Percentiles rank a stretch among this genome's conserved stretches.
These are phyloP conservation scores for Zelonia costaricensis DNA, from an alignment of 208 protist species.

Conservation along the genomic window DNA sequence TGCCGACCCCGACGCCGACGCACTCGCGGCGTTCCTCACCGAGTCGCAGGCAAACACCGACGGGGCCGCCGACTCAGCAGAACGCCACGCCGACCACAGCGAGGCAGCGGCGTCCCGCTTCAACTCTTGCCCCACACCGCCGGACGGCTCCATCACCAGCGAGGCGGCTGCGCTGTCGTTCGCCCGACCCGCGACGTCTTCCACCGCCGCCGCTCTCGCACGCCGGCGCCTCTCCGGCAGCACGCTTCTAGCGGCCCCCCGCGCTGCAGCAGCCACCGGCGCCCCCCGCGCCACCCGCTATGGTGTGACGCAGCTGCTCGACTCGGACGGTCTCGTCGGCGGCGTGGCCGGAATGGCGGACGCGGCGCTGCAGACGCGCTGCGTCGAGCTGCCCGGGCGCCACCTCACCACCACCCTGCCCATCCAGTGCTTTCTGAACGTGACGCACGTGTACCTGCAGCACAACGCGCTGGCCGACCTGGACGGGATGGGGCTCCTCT, in stretches of 20 bases:
- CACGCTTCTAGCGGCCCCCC: background rate
- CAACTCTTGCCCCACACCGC: background rate
- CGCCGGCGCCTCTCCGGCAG: background rate
- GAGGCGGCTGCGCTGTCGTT: background rate
- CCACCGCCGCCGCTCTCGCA: background rate
- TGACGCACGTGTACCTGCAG: conserved; percentile 79
- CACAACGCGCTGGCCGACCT: conserved; percentile 60
- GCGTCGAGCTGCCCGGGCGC: conserved; percentile 52
- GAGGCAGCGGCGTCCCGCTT: background rate
- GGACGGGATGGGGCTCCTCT: conserved; percentile 65
- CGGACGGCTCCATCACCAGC: background rate
- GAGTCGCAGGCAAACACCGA: background rate
- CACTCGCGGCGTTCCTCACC: conserved; percentile 13
- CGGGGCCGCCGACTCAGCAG: no score
- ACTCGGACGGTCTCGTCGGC: conserved; percentile 40
- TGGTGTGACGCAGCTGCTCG: conserved; percentile 37
- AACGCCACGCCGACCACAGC: no score
- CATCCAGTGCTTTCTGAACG: conserved; percentile 71
- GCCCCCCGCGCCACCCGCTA: background rate
- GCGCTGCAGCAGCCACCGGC: background rate
- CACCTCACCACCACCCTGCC: conserved; percentile 34
- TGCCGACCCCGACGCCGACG: conserved; percentile 36
- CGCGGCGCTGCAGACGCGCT: conserved; percentile 48
- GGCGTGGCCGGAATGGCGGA: conserved; percentile 65
- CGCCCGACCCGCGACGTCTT: background rate